A percentile compares a stretch with the other conserved stretches of the same genome.
phyloP scores from a whole-genome alignment of 768 basidiomycete species.

The Mycena venus region DNA sequence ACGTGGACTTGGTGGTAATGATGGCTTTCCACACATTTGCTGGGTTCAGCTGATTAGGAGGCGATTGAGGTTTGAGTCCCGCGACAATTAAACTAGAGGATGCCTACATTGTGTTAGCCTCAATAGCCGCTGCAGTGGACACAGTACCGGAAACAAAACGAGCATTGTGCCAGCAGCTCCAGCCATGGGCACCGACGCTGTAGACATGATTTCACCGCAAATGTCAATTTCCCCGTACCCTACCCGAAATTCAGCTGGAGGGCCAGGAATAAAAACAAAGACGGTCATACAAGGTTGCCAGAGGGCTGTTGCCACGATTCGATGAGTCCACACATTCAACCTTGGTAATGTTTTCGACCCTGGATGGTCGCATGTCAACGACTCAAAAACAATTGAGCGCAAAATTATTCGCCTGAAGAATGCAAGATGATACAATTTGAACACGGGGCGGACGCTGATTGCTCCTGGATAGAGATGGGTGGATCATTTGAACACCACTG shows the following conservation, averaged over 20 bases:
- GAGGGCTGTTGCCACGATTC: background rate
- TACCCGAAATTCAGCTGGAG: background rate
- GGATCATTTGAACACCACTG: background rate
- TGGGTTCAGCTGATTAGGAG: background rate
- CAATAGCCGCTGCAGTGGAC: background rate
- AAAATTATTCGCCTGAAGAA: background rate
- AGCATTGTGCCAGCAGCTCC: background rate
- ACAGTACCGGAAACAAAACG: background rate
- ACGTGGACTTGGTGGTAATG: background rate
- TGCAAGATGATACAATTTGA: background rate
- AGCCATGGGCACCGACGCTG: background rate
- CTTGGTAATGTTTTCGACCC: background rate
- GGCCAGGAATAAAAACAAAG: background rate
- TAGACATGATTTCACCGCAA: constrained; percentile 4
- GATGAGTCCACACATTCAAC: background rate
- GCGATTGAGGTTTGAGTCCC: background rate
- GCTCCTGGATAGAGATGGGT: no score
- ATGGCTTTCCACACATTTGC: constrained; percentile 2
- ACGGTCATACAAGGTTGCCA: constrained; percentile 1
- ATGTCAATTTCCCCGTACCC: constrained; percentile 1
- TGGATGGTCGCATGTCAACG: background rate
- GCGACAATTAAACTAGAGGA: background rate
- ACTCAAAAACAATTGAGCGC: background rate
- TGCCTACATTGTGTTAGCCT: background rate
- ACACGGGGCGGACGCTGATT: no score